Percentiles rank a stretch among this genome's conserved stretches.
These are phyloP conservation scores for Candida nemodendra DNA, from an alignment of 805 yeast species.

Conservation along the genomic window DNA sequence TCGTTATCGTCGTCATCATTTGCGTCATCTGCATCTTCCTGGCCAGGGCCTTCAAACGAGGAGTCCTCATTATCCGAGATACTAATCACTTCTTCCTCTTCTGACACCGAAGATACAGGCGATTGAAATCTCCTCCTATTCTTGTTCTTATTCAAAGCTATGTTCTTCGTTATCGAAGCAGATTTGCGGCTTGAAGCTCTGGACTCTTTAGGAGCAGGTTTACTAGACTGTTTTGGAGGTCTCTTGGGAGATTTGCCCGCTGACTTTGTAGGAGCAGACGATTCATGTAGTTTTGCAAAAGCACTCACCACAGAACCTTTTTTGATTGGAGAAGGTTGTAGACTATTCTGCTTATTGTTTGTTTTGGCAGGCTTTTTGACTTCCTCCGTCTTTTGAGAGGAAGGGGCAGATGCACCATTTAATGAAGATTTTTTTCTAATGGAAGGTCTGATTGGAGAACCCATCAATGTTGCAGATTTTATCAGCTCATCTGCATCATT, in stretches of 20 bases:
- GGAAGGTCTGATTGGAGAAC: slow-evolving; percentile 29
- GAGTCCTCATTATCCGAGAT: slow-evolving; percentile 3
- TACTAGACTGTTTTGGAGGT: slow-evolving; percentile 5
- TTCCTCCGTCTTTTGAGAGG: slow-evolving; percentile 7
- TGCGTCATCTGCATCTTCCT: slow-evolving; percentile 3
- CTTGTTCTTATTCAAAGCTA: slow-evolving; percentile 24
- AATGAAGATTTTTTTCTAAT: slow-evolving; percentile 17
- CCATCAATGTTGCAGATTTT: slow-evolving; percentile 28
- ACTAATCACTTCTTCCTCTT: slow-evolving; percentile 7
- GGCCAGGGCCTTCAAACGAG: background rate
- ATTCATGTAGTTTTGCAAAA: slow-evolving; percentile 13
- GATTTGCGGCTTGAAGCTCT: slow-evolving; percentile 5
- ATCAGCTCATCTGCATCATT: slow-evolving; percentile 32
- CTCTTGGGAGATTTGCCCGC: background rate
- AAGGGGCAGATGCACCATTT: slow-evolving; percentile 18
- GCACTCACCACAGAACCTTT: slow-evolving; percentile 14
- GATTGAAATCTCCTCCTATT: slow-evolving; percentile 15
- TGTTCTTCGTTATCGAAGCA: slow-evolving; percentile 28
- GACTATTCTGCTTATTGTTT: slow-evolving; percentile 1
- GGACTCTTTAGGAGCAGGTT: background rate
- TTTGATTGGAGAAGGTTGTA: slow-evolving; percentile 25
- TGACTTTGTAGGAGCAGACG: background rate
- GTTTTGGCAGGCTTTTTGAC: slow-evolving; percentile 1
- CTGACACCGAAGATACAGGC: slow-evolving; percentile 10
- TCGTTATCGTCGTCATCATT: slow-evolving; percentile 14